phyloP scores from a whole-genome alignment of 176 grass and related monocot genomes.

The Urochloa ruziziensis region DNA sequence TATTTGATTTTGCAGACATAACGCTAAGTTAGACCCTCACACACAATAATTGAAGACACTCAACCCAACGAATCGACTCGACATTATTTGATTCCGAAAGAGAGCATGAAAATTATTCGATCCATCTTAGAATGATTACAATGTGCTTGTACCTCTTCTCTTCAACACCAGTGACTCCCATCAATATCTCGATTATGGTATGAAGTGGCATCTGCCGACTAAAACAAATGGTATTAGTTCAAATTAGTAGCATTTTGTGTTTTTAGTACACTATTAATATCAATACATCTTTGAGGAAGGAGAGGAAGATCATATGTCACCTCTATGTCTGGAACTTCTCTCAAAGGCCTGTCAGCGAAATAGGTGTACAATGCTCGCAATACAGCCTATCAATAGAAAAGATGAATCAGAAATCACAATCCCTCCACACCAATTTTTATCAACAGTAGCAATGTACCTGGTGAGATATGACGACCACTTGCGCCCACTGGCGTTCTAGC shows the following conservation, averaged over 20 bases:
- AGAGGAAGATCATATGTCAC: slow-evolving; percentile 29
- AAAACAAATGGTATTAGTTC: slow-evolving; percentile 5
- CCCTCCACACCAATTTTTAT: neutral
- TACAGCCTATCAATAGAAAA: slow-evolving; percentile 57
- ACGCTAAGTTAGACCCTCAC: no score
- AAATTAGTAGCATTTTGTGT: neutral
- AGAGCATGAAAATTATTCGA: no score
- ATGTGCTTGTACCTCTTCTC: slow-evolving; percentile 97
- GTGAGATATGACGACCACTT: slow-evolving; percentile 93
- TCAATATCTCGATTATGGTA: slow-evolving; percentile 98
- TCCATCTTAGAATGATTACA: no score
- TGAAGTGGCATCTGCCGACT: slow-evolving; percentile 79
- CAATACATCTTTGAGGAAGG: neutral
- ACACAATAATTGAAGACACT: no score
- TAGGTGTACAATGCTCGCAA: slow-evolving; percentile 89
- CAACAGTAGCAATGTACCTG: slow-evolving; percentile 58
- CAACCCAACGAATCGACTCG: no score
- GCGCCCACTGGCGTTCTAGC: slow-evolving; percentile 91
- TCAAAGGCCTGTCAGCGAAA: slow-evolving; percentile 90
- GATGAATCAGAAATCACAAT: slow-evolving; percentile 13
- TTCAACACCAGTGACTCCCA: slow-evolving; percentile 87
- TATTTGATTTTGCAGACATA: no score
- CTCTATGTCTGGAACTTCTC: slow-evolving; percentile 90
- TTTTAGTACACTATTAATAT: neutral
- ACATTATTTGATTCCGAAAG: no score